Conservation (phyloP, 805 yeast species). For the Wickerhamiella alocasiicola region DNA sequence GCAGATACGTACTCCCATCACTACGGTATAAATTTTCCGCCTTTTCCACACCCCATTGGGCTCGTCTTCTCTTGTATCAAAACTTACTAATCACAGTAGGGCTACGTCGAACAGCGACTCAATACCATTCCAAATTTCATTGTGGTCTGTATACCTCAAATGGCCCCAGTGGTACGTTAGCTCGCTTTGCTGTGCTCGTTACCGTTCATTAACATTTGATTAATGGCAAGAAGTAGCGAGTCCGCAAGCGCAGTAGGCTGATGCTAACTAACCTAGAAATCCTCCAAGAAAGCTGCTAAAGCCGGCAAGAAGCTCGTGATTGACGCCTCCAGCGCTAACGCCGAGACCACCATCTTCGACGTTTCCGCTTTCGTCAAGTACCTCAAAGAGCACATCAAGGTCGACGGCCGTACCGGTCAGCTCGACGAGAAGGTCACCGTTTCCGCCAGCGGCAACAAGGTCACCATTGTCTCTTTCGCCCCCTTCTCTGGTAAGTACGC, state of each 20-base stretch:
- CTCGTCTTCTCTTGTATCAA: too few relatives aligned
- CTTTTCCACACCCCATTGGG: too few relatives aligned
- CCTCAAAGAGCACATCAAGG: conserved; percentile 98
- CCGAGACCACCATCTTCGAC: conserved; percentile 96
- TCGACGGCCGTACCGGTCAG: conserved; percentile 93
- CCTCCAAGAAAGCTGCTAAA: conserved; percentile 62
- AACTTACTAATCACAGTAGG: too few relatives aligned
- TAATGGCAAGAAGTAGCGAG: conserved; percentile 12
- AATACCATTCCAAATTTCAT: too few relatives aligned
- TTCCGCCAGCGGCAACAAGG: conserved; percentile 73
- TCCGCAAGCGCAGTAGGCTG: conserved; percentile 58
- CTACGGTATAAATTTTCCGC: too few relatives aligned
- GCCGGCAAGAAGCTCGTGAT: conserved; percentile 73
- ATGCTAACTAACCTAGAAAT: conserved; percentile 31
- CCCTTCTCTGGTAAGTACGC: conserved; percentile 99
- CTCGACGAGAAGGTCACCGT: conserved; percentile 90
- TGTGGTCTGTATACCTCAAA: too few relatives aligned
- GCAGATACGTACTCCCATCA: too few relatives aligned
- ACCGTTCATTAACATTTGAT: conserved; percentile 6
- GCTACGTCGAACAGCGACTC: too few relatives aligned
- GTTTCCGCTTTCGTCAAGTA: conserved; percentile 95
- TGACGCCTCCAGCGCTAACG: conserved; percentile 94
- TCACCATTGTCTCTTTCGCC: conserved; percentile 81
- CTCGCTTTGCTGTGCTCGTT: conserved; percentile 32
- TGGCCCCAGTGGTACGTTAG: conserved; percentile 89